phyloP scores from a whole-genome alignment of 768 basidiomycete species.

The Agrocybe pediades region DNA sequence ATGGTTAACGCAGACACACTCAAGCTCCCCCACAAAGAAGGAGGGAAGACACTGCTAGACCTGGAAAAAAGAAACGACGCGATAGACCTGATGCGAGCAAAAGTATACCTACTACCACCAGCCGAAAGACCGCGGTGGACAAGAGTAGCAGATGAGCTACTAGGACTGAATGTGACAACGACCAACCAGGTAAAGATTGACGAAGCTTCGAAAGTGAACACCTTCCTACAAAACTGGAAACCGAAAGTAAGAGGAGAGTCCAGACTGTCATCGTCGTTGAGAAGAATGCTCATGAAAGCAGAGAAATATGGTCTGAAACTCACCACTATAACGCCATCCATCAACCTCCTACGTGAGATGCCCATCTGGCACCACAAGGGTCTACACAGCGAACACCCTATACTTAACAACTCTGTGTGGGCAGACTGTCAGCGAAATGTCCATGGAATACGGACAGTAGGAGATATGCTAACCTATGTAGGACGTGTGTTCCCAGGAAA shows the following conservation, averaged over 20 bases:
- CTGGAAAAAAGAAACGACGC: constrained; percentile 27
- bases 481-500: neutral
- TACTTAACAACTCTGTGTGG: constrained; percentile 2
- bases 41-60: constrained; percentile 27
- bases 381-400: neutral
- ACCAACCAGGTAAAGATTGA: constrained; percentile 1
- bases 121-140: constrained; percentile 28
- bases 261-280: constrained; percentile 11
- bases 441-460: constrained; percentile 15
- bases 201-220: constrained; percentile 8
- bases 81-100: constrained; percentile 22
- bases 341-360: constrained; percentile 11
- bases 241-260: neutral
- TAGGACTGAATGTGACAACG: constrained; percentile 12
- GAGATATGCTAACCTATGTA: constrained; percentile 4
- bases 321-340: constrained; percentile 11
- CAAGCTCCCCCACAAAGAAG: neutral
- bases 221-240: constrained; percentile 30
- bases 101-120: constrained; percentile 20
- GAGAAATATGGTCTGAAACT: constrained; percentile 19
- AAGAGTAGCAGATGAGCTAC: constrained; percentile 23
- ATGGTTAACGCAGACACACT: neutral
- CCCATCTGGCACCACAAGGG: constrained; percentile 36
- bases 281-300: constrained; percentile 20
- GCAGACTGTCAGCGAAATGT: constrained; percentile 15